phyloP scores from a whole-genome alignment of 176 grass and related monocot species.

The Puya raimondii region DNA sequence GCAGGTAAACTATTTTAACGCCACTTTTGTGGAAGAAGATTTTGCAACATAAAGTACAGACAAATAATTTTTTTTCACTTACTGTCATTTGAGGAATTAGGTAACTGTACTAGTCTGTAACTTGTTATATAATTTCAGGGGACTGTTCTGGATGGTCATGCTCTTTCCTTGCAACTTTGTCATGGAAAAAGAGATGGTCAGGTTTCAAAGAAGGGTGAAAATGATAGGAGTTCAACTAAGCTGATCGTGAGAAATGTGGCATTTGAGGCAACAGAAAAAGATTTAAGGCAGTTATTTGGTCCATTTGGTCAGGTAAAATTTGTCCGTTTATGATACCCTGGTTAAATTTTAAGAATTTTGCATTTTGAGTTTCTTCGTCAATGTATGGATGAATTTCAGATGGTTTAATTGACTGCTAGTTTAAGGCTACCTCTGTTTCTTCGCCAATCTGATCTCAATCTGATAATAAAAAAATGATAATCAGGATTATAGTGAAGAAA shows the following conservation, averaged over 20 bases:
- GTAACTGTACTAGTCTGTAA: neutral
- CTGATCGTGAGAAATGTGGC: slow-evolving; percentile 90
- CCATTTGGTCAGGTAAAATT: slow-evolving; percentile 87
- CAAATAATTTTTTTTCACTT: slow-evolving; percentile 5
- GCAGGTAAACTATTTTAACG: slow-evolving; percentile 34
- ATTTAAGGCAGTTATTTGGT: slow-evolving; percentile 77
- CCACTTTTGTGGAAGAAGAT: neutral
- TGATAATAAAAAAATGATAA: neutral
- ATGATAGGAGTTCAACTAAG: slow-evolving; percentile 90
- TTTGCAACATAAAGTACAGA: neutral
- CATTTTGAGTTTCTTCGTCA: neutral
- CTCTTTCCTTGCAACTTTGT: slow-evolving; percentile 84
- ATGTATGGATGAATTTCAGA: no score
- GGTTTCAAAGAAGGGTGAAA: slow-evolving; percentile 47
- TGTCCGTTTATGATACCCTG: neutral
- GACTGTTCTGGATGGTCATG: slow-evolving; percentile 89
- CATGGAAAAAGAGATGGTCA: slow-evolving; percentile 60
- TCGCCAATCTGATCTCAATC: no score
- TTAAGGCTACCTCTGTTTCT: no score
- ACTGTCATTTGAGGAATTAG: slow-evolving; percentile 1
- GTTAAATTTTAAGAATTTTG: neutral
- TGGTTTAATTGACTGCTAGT: no score
- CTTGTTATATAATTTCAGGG: slow-evolving; percentile 31
- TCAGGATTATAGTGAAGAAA: neutral
- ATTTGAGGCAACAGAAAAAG: slow-evolving; percentile 84